Evolutionary conservation across 108 stramenopile genomes (phyloP), one percentile per base, ranked within the genome.

Genomic region (Cyclostephanos invisitatus): DNA sequence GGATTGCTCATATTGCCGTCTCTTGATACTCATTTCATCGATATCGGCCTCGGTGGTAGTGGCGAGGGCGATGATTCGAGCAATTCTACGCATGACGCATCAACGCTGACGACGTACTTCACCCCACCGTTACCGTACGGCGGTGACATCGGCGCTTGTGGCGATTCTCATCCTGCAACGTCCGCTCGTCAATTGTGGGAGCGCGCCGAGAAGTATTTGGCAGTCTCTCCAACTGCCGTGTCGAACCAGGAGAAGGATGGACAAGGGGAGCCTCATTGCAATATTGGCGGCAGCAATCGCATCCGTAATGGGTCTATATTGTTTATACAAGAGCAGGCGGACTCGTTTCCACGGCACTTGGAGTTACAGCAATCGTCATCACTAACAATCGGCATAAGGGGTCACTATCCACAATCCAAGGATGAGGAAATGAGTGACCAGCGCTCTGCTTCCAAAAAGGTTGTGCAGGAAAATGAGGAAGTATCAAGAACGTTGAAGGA

Each of bases 31-130:
- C 44, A 46, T 15, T 15, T 3, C 44, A 14, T 17, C 44, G 14
- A 46, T 15, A 46, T 46, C 3, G 44, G 14, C 44, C 44, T 46
- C 14, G 44, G 44, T 14, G 15, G 14, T 15, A 3, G 44, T 15
- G 44, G 3, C 44, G 44, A 15, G 14, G 44, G 0, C 44, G 44
- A 46, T 15, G 15, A 46, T 15, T 15, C 3, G 44, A 46, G 44
- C 44, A 15, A 46, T 14, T 46, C 12, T 15, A 47, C 21, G 64
- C 44, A 50, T 12, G 66, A 67, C 51, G 66, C 50, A 20, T 67
- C 66, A 0, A 67, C 66, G 20, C 35, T 67, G 22, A 53, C 66
- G 7, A 67, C 50, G 28, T 35, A 53, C 35, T 67, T 54, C 51
- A 42, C 64, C 7, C 51, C 51, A 7, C n/a, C 14, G 24, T 24